phyloP scores from a whole-genome alignment of 139 green algal species.

The Asterochloris erici region DNA sequence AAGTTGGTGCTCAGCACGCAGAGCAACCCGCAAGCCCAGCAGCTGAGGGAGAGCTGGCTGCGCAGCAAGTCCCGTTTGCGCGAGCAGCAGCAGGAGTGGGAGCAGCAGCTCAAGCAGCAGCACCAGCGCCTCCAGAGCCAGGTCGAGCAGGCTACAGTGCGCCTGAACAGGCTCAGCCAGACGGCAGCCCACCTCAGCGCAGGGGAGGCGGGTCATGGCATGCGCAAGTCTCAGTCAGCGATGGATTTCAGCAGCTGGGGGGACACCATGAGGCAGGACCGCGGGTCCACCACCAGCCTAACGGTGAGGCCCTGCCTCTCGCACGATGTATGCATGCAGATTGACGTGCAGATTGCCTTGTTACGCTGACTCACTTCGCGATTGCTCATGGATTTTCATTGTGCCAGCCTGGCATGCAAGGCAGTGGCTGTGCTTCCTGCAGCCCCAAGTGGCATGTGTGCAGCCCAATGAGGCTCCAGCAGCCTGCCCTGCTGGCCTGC shows the following conservation, averaged over 20 bases:
- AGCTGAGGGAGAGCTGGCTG: constrained; percentile 9
- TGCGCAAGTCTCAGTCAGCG: constrained; percentile 3
- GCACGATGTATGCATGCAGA: no score
- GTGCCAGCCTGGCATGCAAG: no score
- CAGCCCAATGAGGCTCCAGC: background rate
- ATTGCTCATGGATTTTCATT: no score
- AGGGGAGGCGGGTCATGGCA: background rate
- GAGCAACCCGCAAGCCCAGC: constrained; percentile 4
- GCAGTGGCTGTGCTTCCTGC: background rate
- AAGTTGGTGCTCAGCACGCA: constrained; percentile 9
- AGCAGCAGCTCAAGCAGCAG: constrained; percentile 16
- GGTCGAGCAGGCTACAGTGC: background rate
- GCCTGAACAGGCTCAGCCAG: background rate
- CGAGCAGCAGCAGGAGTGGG: background rate
- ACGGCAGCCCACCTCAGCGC: background rate
- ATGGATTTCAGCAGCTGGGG: constrained; percentile 8
- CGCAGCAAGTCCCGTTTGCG: background rate
- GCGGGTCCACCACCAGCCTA: background rate
- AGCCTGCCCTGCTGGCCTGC: background rate
- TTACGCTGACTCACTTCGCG: no score
- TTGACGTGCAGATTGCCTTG: no score
- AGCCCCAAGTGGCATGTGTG: background rate
- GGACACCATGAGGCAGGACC: background rate
- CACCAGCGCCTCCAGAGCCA: constrained; percentile 1
- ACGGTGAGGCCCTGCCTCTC: background rate